A percentile compares a stretch with the other conserved stretches of the same genome.
phyloP scores from a whole-genome alignment of 306 rosid genomes.

The Amphicarpaea edgeworthii region DNA sequence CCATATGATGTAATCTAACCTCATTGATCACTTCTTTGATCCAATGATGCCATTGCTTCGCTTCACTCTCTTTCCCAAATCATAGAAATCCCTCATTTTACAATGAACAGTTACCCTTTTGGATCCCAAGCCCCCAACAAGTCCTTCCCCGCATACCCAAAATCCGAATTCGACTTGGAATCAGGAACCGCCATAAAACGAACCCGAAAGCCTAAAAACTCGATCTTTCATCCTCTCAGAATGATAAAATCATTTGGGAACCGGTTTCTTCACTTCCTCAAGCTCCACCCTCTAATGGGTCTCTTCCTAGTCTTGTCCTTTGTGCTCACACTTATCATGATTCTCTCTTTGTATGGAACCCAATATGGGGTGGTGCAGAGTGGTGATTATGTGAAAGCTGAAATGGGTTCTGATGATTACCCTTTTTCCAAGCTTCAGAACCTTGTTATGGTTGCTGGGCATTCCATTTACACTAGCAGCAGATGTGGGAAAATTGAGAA shows the following conservation, averaged over 20 bases:
- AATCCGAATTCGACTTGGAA: conserved; percentile 78
- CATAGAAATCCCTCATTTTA: conserved; percentile 9
- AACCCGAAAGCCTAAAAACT: conserved; percentile 61
- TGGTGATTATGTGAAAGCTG: conserved; percentile 42
- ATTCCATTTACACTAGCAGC: conserved; percentile 82
- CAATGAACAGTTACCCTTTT: conserved; percentile 65
- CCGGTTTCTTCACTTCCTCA: conserved; percentile 64
- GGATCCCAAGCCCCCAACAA: conserved; percentile 69
- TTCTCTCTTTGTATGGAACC: conserved; percentile 61
- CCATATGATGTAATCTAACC: background rate
- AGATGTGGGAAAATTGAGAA: conserved; percentile 80
- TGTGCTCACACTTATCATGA: conserved; percentile 58
- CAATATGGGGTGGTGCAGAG: conserved; percentile 40
- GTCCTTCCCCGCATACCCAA: conserved; percentile 68
- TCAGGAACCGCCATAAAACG: conserved; percentile 60
- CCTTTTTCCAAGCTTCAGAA: conserved; percentile 75
- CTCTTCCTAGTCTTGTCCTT: conserved; percentile 58
- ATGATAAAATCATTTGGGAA: conserved; percentile 72
- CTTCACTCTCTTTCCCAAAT: conserved; percentile 8
- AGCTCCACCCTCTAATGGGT: conserved; percentile 65
- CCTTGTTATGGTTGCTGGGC: conserved; percentile 96
- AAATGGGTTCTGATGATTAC: conserved; percentile 49
- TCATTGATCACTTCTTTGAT: background rate
- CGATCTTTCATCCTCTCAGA: conserved; percentile 53
- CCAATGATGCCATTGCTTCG: conserved; percentile 43